A percentile compares a stretch with the other conserved stretches of the same genome.
These are phyloP conservation scores for Candida labiduridarum DNA, from an alignment of 1,139 yeast genomes.

Conservation along the genomic window DNA sequence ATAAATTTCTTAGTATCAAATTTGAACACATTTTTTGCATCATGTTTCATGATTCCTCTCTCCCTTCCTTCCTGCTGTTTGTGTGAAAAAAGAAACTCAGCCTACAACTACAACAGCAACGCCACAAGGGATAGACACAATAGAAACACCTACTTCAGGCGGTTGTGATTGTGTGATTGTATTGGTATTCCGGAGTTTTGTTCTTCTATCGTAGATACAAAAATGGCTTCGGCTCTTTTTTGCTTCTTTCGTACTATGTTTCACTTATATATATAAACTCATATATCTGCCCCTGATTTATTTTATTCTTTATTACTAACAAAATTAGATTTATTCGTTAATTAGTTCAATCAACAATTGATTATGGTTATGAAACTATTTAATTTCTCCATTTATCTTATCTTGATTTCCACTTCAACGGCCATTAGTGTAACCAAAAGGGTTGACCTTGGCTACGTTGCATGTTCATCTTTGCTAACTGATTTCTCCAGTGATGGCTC, in stretches of 20 bases:
- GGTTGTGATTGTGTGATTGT: neutral
- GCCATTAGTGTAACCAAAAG: neutral
- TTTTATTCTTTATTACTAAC: neutral
- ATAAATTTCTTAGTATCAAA: neutral
- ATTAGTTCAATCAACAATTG: no score
- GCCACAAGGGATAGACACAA: no score
- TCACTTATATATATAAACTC: neutral
- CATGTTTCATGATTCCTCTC: no score
- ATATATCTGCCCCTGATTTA: neutral
- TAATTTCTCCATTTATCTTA: neutral
- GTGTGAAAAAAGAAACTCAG: neutral
- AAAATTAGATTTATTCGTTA: no score
- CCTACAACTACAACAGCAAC: neutral
- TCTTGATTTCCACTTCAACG: neutral
- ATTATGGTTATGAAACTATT: neutral
- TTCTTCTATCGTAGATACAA: neutral
- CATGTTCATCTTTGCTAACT: constrained; percentile 9
- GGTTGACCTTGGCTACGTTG: constrained; percentile 10
- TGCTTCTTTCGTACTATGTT: neutral
- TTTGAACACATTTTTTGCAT: neutral
- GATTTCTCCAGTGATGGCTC: constrained; percentile 5
- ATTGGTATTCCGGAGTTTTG: neutral
- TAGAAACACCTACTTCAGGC: no score
- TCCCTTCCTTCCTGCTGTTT: neutral
- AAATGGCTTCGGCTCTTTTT: neutral